Evolutionary conservation across 139 green algal species (phyloP).

Genomic region (Chlorella sp.): DNA sequence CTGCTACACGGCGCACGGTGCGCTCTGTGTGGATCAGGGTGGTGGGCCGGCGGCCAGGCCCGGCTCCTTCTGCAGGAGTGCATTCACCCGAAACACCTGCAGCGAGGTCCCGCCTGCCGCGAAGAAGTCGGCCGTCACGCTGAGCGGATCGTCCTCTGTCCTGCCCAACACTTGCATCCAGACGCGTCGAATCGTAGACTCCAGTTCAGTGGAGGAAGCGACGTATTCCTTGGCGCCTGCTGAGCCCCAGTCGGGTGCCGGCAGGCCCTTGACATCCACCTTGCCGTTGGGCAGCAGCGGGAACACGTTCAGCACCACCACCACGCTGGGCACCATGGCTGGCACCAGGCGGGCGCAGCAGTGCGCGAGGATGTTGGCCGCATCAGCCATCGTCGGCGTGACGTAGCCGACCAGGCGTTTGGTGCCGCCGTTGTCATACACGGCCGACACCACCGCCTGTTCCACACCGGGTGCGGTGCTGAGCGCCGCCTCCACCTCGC

Average conservation of each 20-base stretch:
- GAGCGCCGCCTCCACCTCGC: conserved; percentile 53
- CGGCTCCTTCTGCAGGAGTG: too few species aligned
- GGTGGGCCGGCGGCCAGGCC: too few species aligned
- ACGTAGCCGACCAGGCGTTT: conserved; percentile 30
- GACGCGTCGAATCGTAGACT: too few species aligned
- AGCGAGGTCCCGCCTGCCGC: too few species aligned
- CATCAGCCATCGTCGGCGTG: background rate
- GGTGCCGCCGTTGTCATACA: background rate
- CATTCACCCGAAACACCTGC: too few species aligned
- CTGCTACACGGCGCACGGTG: too few species aligned
- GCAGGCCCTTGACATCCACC: conserved; percentile 10
- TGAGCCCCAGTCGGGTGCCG: background rate
- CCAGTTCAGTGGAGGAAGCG: background rate
- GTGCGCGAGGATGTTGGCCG: background rate
- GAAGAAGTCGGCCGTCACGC: too few species aligned
- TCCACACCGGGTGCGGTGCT: background rate
- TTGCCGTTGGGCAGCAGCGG: conserved; percentile 40
- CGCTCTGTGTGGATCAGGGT: too few species aligned
- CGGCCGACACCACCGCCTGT: background rate
- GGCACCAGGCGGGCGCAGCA: background rate
- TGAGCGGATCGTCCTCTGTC: too few species aligned
- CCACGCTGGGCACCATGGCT: conserved; percentile 33
- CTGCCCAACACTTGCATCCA: too few species aligned
- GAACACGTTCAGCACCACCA: conserved; percentile 29
- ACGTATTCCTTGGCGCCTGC: background rate